Percentiles rank a stretch among this genome's conserved stretches.
Evolutionary conservation across 129 eudicot genomes (phyloP).

Genomic region (Centrapalus pauciflorus): DNA sequence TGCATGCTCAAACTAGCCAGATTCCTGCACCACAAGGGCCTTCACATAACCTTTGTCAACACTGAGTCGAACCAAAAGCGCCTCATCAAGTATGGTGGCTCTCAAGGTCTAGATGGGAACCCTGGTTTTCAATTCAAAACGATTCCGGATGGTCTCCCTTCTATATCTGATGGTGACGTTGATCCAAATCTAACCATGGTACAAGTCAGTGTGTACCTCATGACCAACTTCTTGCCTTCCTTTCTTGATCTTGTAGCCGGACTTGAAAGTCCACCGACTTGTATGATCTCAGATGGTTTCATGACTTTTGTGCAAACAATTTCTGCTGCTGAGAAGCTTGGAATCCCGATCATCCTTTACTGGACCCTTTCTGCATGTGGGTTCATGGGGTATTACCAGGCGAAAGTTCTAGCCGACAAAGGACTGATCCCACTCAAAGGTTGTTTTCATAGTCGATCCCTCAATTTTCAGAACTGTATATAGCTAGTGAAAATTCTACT

Average conservation of each 20-base stretch:
- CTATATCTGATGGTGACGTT: neutral
- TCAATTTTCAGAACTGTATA: too few relatives aligned
- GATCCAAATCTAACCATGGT: constrained; percentile 13
- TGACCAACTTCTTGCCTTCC: neutral
- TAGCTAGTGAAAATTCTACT: neutral
- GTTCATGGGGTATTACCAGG: constrained; percentile 17
- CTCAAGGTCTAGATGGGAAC: neutral
- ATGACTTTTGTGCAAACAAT: constrained; percentile 23
- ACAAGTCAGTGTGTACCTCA: neutral
- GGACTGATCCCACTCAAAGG: constrained; percentile 34
- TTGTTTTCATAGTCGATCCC: neutral
- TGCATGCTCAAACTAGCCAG: constrained; percentile 33
- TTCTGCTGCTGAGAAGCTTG: constrained; percentile 8
- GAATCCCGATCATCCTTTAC: constrained; percentile 5
- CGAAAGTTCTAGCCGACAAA: constrained; percentile 9
- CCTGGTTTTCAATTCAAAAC: constrained; percentile 32
- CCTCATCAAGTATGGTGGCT: constrained; percentile 12
- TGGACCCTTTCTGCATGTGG: constrained; percentile 19
- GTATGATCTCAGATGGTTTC: constrained; percentile 27
- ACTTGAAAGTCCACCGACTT: constrained; percentile 20
- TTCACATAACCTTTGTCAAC: constrained; percentile 33
- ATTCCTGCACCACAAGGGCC: constrained; percentile 26
- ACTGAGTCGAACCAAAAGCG: constrained; percentile 30
- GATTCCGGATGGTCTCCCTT: constrained; percentile 30
- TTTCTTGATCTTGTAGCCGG: constrained; percentile 11